These are phyloP conservation scores for Acer saccharum DNA, from an alignment of 345 rosid species.

Conservation along the genomic window DNA sequence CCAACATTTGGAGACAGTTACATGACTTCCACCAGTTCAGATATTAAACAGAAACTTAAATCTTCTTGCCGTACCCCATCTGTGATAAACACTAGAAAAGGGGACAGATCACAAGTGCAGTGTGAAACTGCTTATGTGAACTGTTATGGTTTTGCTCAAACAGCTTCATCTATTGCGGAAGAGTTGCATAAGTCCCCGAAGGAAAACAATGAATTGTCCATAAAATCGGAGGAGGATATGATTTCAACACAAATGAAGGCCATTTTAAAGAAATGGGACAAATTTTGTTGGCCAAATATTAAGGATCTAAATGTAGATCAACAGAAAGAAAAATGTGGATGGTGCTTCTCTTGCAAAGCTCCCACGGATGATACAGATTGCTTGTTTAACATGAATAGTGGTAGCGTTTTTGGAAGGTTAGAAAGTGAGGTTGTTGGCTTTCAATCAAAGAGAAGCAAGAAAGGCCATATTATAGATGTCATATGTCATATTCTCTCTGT, in stretches of 20 bases:
- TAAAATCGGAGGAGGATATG: slow-evolving; percentile 69
- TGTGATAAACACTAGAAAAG: slow-evolving; percentile 32
- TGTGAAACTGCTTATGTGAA: slow-evolving; percentile 57
- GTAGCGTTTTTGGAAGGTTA: slow-evolving; percentile 44
- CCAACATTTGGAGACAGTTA: slow-evolving; percentile 26
- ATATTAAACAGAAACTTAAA: slow-evolving; percentile 38
- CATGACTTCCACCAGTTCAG: slow-evolving; percentile 39
- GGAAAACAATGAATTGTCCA: slow-evolving; percentile 36
- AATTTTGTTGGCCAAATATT: slow-evolving; percentile 61
- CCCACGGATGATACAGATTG: slow-evolving; percentile 59
- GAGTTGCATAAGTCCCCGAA: slow-evolving; percentile 60
- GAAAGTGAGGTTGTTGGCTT: slow-evolving; percentile 43
- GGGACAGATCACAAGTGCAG: slow-evolving; percentile 32
- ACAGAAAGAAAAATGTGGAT: slow-evolving; percentile 87
- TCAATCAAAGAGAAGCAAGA: slow-evolving; percentile 39
- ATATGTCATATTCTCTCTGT: slow-evolving; percentile 56
- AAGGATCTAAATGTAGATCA: slow-evolving; percentile 39
- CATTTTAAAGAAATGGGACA: slow-evolving; percentile 64
- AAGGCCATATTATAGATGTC: slow-evolving; percentile 57
- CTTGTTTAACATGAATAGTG: slow-evolving; percentile 61
- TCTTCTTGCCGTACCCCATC: slow-evolving; percentile 29
- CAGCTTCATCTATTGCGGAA: slow-evolving; percentile 64
- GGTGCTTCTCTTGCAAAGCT: slow-evolving; percentile 85
- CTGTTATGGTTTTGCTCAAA: slow-evolving; percentile 69
- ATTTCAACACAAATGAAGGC: slow-evolving; percentile 70